Conservation (phyloP, 306 rosid genomes). For the Vachellia collinsii region DNA sequence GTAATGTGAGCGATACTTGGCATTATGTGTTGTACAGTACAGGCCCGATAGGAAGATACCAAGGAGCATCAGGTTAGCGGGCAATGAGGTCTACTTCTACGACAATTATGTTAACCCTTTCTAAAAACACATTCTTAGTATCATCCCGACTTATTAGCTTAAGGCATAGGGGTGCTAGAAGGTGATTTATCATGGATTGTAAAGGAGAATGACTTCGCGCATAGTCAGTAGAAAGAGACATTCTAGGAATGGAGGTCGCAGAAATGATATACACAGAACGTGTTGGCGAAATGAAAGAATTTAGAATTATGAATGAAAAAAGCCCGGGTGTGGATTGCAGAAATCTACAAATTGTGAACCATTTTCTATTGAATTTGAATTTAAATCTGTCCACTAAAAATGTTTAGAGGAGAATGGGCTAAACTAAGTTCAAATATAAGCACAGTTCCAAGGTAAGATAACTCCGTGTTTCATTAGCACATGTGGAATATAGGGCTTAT, state of each 20-base stretch:
- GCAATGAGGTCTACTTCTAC: not conserved
- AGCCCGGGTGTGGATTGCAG: not conserved
- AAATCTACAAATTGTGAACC: not conserved
- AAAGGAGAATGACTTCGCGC: not conserved
- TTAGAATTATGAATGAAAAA: not conserved
- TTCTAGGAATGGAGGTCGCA: not conserved
- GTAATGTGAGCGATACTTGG: not conserved
- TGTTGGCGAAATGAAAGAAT: not conserved
- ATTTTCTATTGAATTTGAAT: not conserved
- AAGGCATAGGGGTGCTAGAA: not conserved
- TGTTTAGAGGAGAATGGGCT: not conserved
- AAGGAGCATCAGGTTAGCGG: not conserved
- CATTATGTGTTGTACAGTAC: not conserved
- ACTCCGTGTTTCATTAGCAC: not conserved
- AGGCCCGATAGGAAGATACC: not conserved
- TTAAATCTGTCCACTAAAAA: not conserved
- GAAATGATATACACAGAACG: not conserved
- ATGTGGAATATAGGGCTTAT: not conserved
- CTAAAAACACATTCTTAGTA: not conserved
- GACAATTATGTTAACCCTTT: not conserved
- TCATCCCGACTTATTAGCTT: not conserved
- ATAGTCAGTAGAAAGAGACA: not conserved
- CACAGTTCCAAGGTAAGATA: not conserved
- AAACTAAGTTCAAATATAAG: not conserved
- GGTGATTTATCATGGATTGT: not conserved